Percentiles rank a stretch among this genome's conserved stretches.
Evolutionary conservation across 768 basidiomycete species (phyloP).

Genomic region (Daedalea quercina): DNA sequence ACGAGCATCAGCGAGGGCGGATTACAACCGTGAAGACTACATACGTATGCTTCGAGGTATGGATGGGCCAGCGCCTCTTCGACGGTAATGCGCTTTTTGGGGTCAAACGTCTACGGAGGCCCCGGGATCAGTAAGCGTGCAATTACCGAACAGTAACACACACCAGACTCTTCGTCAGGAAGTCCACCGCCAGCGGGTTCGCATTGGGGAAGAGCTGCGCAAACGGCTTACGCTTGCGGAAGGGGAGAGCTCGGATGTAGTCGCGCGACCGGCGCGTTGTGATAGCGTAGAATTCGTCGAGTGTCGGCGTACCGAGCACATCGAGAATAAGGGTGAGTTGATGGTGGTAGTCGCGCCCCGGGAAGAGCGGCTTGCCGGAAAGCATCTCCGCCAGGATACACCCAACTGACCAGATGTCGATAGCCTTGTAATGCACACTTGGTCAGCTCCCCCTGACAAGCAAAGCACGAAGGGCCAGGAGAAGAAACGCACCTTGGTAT

Average conservation of each 20-base stretch:
- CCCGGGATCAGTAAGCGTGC: background rate
- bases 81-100: slow-evolving; percentile 92
- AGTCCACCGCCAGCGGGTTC: slow-evolving; percentile 68
- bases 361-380: slow-evolving; percentile 94
- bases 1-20: slow-evolving; percentile 6
- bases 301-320: slow-evolving; percentile 91
- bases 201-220: slow-evolving; percentile 86
- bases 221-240: slow-evolving; percentile 83
- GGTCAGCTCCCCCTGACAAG: slow-evolving; percentile 15
- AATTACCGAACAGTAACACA: too few species aligned
- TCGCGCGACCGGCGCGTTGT: slow-evolving; percentile 88
- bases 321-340: slow-evolving; percentile 94
- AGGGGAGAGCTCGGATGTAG: slow-evolving; percentile 91
- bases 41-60: slow-evolving; percentile 86
- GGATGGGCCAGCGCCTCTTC: slow-evolving; percentile 95
- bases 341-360: slow-evolving; percentile 94
- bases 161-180: slow-evolving; percentile 73
- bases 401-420: slow-evolving; percentile 84
- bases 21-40: slow-evolving; percentile 22
- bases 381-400: slow-evolving; percentile 96
- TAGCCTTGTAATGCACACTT: slow-evolving; percentile 43
- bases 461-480: slow-evolving; percentile 18
- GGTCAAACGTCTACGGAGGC: slow-evolving; percentile 83
- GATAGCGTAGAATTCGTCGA: slow-evolving; percentile 98
- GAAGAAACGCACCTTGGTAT: slow-evolving; percentile 64